A percentile compares a stretch with the other conserved stretches of the same genome.
phyloP scores from a whole-genome alignment of 495 filamentous ascomycete species.

The Pyrenula massariospora region DNA sequence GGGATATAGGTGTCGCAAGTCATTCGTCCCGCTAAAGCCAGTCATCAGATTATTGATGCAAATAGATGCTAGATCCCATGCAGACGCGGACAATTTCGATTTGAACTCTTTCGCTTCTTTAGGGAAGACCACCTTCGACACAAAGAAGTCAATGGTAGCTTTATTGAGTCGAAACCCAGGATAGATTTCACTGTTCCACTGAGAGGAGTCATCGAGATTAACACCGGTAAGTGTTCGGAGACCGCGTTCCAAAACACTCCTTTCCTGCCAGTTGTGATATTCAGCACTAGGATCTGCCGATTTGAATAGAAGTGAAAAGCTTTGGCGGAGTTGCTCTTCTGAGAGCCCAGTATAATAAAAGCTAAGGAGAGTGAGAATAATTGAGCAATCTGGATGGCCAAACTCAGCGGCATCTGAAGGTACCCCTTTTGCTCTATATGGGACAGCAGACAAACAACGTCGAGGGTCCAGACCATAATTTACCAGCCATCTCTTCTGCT shows the following conservation, averaged over 20 bases:
- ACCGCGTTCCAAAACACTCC: conserved; percentile 19
- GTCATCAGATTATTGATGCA: conserved; percentile 36
- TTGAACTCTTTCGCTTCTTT: conserved; percentile 54
- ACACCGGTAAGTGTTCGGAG: conserved; percentile 40
- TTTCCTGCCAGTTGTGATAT: conserved; percentile 40
- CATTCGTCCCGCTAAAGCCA: conserved; percentile 67
- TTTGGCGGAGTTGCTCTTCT: conserved; percentile 35
- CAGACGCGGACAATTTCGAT: conserved; percentile 53
- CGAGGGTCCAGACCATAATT: conserved; percentile 49
- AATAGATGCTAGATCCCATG: conserved; percentile 50
- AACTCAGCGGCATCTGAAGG: conserved; percentile 56
- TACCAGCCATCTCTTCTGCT: conserved; percentile 53
- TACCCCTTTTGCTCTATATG: conserved; percentile 58
- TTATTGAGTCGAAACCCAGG: conserved; percentile 40
- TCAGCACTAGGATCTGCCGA: conserved; percentile 44
- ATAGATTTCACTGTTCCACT: conserved; percentile 31
- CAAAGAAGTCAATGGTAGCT: conserved; percentile 47
- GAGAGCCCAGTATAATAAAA: conserved; percentile 59
- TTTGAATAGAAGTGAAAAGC: conserved; percentile 36
- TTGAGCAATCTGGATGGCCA: conserved; percentile 60
- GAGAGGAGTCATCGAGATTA: conserved; percentile 43
- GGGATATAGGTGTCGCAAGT: conserved; percentile 46
- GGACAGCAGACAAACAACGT: conserved; percentile 49
- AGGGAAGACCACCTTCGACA: conserved; percentile 51
- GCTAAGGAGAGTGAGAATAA: conserved; percentile 53